phyloP scores from a whole-genome alignment of 345 rosid genomes.

The Syzygium grande region DNA sequence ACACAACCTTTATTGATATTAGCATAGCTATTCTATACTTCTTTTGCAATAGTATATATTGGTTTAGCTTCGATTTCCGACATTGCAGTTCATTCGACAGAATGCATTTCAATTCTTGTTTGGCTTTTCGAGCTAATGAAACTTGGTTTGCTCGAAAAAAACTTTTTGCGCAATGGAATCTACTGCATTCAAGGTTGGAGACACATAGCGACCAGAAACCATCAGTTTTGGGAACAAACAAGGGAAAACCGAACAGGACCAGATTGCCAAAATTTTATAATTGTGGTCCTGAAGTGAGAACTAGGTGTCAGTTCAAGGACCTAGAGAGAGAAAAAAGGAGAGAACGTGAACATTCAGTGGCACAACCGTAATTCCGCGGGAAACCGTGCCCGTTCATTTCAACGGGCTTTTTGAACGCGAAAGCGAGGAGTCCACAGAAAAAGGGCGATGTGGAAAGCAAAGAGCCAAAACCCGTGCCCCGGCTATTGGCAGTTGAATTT shows the following conservation, averaged over 20 bases:
- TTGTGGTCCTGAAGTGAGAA: neutral
- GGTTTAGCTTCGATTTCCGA: accelerated
- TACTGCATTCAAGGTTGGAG: neutral
- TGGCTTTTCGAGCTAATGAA: neutral
- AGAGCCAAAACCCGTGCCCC: neutral
- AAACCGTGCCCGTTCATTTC: neutral
- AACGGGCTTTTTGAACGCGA: neutral
- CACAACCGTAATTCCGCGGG: neutral
- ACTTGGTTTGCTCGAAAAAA: neutral
- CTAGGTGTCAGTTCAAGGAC: neutral
- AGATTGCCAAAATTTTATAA: neutral
- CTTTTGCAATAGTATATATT: accelerated
- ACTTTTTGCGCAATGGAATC: neutral
- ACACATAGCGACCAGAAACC: neutral
- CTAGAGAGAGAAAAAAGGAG: neutral
- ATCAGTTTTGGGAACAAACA: neutral
- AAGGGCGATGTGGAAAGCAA: neutral
- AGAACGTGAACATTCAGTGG: neutral
- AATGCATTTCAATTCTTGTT: neutral
- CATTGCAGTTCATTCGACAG: accelerated
- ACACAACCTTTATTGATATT: neutral
- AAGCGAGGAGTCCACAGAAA: neutral
- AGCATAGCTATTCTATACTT: neutral
- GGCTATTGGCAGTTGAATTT: neutral
- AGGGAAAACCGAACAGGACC: neutral